Conservation (phyloP, 495 filamentous ascomycete species). For the Aspergillus taichungensis region DNA sequence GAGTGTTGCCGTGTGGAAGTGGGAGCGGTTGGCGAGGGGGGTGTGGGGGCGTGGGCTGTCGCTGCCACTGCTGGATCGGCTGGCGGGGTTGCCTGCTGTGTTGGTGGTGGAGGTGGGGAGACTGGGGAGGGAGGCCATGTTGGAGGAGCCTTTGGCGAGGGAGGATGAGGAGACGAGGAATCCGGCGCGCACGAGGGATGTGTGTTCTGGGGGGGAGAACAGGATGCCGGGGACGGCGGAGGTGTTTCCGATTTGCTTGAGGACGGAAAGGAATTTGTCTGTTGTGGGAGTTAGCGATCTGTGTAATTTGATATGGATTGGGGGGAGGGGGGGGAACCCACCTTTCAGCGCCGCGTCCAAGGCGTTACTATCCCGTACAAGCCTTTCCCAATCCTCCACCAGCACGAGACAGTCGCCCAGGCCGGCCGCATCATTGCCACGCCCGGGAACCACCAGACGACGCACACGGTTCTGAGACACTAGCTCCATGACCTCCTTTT, state of each 20-base stretch:
- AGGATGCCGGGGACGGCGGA: conserved; percentile 37
- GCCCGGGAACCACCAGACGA: conserved; percentile 56
- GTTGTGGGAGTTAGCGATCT: background rate
- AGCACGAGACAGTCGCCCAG: conserved; percentile 67
- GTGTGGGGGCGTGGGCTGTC: background rate
- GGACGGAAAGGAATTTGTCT: conserved; percentile 47
- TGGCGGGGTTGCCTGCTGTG: conserved; percentile 42
- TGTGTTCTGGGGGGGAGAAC: conserved; percentile 45
- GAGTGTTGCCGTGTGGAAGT: conserved; percentile 32
- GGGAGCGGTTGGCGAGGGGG: conserved; percentile 5
- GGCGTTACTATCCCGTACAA: conserved; percentile 36
- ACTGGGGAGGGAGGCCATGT: conserved; percentile 46
- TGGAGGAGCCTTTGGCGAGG: conserved; percentile 34
- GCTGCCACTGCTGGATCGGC: conserved; percentile 13
- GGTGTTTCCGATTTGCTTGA: conserved; percentile 46
- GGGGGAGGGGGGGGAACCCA: conserved; percentile 7
- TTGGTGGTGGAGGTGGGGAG: conserved; percentile 33
- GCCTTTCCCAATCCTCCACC: conserved; percentile 49
- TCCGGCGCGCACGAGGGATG: conserved; percentile 57
- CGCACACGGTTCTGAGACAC: conserved; percentile 50
- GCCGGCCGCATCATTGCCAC: conserved; percentile 49
- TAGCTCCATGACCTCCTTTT: conserved; percentile 64
- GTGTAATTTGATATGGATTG: background rate
- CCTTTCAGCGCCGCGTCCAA: conserved; percentile 44
- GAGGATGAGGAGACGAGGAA: conserved; percentile 56